Conservation (phyloP, 163 green algal species). For the Coccomyxa subellipsoidea region DNA sequence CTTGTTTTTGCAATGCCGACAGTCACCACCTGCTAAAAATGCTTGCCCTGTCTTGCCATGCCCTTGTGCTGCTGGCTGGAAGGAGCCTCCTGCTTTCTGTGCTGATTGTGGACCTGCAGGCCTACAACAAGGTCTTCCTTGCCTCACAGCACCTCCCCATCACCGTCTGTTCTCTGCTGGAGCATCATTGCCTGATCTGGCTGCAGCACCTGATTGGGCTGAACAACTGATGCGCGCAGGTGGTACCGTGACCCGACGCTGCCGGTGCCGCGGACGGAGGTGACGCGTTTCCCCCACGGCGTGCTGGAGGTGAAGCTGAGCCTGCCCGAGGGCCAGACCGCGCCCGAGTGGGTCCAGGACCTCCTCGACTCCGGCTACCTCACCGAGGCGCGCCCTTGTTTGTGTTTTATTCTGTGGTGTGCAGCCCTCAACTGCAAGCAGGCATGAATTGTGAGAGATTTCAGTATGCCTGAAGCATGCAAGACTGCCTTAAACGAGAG, state of each 20-base stretch:
- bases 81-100: too few species aligned
- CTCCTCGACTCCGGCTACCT: slow-evolving; percentile 50
- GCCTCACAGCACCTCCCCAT: background rate
- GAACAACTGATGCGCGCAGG: background rate
- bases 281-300: slow-evolving; percentile 84
- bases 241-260: slow-evolving; percentile 78
- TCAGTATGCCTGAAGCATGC: too few species aligned
- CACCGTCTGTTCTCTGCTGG: background rate
- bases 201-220: background rate
- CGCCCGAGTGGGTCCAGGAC: slow-evolving; percentile 74
- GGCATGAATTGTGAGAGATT: too few species aligned
- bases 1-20: too few species aligned
- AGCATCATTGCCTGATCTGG: background rate
- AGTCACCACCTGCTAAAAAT: too few species aligned
- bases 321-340: slow-evolving; percentile 64
- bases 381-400: slow-evolving; percentile 72
- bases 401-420: too few species aligned
- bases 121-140: background rate
- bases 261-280: slow-evolving; percentile 69
- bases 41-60: too few species aligned
- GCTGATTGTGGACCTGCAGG: too few species aligned
- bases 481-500: too few species aligned
- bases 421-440: too few species aligned
- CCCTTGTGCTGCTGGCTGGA: too few species aligned
- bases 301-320: slow-evolving; percentile 90